Conservation (phyloP, 2,329 filamentous ascomycete species). For the Achaetomium macrosporum region DNA sequence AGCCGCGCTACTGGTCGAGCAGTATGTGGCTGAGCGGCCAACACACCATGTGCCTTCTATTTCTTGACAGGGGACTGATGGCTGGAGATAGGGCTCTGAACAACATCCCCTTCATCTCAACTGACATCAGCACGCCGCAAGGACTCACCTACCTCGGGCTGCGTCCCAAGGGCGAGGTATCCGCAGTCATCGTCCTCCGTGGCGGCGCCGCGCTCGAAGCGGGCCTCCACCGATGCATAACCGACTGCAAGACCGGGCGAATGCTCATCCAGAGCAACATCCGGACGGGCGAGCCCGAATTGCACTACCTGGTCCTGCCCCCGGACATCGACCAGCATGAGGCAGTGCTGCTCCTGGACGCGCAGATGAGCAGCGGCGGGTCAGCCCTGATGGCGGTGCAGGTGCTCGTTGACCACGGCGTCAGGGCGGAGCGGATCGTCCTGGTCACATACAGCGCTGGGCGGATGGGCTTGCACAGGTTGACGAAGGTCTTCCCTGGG, state of each 20-base stretch:
- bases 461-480: constrained; percentile 71
- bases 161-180: constrained; percentile 64
- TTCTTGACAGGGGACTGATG: neutral
- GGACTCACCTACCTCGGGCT: constrained; percentile 67
- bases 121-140: constrained; percentile 63
- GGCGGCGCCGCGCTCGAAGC: constrained; percentile 86
- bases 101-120: constrained; percentile 62
- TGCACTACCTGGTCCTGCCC: constrained; percentile 82
- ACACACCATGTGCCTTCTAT: neutral
- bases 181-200: constrained; percentile 81
- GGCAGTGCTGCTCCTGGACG: constrained; percentile 79
- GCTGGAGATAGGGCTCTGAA: constrained; percentile 58
- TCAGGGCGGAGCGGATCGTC: constrained; percentile 76
- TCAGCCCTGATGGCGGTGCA: constrained; percentile 87
- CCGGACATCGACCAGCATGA: constrained; percentile 67
- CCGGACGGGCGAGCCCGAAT: constrained; percentile 80
- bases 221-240: constrained; percentile 81
- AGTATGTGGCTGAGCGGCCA: constrained; percentile 39
- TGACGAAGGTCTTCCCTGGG: constrained; percentile 83
- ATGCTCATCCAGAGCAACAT: constrained; percentile 86
- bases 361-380: constrained; percentile 91
- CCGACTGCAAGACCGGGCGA: constrained; percentile 84
- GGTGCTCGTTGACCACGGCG: constrained; percentile 91
- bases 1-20: constrained; percentile 76
- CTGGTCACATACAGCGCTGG: constrained; percentile 92